Evolutionary conservation across 371 early-diverging fungal species (phyloP), one percentile per base, ranked within the genome.

Genomic region (Batkoa obscura): DNA sequence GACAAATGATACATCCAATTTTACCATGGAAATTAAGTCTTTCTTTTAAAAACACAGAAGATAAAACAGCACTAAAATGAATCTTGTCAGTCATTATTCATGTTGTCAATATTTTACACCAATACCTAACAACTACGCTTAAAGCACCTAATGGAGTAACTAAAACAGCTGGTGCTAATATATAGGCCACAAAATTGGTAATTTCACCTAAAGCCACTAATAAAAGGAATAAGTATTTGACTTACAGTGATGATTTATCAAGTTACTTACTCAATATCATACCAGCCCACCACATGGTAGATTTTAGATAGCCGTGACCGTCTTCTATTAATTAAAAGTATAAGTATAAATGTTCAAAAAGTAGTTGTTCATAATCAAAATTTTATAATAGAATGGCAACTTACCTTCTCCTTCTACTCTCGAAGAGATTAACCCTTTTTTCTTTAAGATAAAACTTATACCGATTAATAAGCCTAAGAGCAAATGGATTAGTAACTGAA

Each of bases 101-200:
- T 34, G n/a, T 38, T 51, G 8, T 38, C n/a, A 33, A 43, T 33
- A 50, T 36, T 46, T 23, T n/a, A n/a, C n/a, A n/a, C 0, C 15
- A 59, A 41, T 67, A 71, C 71, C 69, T 68, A 30, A 89, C 73
- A 36, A 89, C 79, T 13, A 94, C 97, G 64, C 83, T 81, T 8
- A 94, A 70, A 5, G 91, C 93, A 15, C 96, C 96, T 35, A 95
- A 67, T n/a, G 96, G 94, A 9, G 96, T 94, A 8, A 95, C 90
- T 37, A 94, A 62, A 38, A 95, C 87, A 2, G 94, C 94, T 2
- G 89, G 93, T 13, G 94, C 88, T 68, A 84, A 93, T 15, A 90
- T 80, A 64, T 94, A 95, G 2, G 94, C 96, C 2, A 88, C 76
- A 71, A 95, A 94, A 68, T 95, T 95, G 60, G 85, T 80, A 32